These are phyloP conservation scores for Plantago rigida DNA, from an alignment of 305 asterid species.

Conservation along the genomic window DNA sequence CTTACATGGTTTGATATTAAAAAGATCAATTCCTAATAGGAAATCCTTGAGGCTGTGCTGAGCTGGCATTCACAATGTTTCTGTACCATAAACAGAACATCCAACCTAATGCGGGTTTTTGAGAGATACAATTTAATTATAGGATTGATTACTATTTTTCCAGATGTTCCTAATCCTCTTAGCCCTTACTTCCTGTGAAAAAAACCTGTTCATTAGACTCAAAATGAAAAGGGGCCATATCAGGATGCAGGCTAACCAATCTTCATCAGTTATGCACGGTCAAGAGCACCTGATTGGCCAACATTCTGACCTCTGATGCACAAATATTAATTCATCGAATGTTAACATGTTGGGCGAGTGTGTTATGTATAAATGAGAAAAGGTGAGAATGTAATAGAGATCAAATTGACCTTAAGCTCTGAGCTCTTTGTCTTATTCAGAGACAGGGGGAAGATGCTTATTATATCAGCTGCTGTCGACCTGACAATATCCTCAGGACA, in stretches of 20 bases:
- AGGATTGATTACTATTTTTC: not conserved
- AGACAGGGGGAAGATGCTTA: constrained; percentile 51
- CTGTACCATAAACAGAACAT: not conserved
- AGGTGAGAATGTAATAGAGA: constrained; percentile 19
- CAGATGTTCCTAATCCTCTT: not conserved
- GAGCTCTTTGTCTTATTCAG: constrained; percentile 62
- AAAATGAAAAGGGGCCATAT: not conserved
- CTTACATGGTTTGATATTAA: not conserved
- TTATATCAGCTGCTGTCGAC: constrained; percentile 64
- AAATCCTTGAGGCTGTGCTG: not conserved
- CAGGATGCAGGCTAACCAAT: not conserved
- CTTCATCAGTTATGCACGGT: not conserved
- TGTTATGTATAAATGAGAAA: constrained; percentile 8
- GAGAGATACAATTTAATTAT: too few species aligned
- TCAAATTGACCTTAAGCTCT: constrained; percentile 65
- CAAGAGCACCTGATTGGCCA: not conserved
- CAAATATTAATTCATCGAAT: not conserved
- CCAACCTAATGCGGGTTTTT: not conserved
- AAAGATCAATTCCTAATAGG: not conserved
- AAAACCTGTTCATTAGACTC: not conserved
- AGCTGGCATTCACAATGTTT: not conserved
- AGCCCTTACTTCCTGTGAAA: not conserved
- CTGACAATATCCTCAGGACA: constrained; percentile 67
- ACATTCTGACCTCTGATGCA: not conserved
- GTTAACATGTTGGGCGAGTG: not conserved